Conservation (phyloP, 1,284 basidiomycete species). For the Cutaneotrichosporon cutaneum region DNA sequence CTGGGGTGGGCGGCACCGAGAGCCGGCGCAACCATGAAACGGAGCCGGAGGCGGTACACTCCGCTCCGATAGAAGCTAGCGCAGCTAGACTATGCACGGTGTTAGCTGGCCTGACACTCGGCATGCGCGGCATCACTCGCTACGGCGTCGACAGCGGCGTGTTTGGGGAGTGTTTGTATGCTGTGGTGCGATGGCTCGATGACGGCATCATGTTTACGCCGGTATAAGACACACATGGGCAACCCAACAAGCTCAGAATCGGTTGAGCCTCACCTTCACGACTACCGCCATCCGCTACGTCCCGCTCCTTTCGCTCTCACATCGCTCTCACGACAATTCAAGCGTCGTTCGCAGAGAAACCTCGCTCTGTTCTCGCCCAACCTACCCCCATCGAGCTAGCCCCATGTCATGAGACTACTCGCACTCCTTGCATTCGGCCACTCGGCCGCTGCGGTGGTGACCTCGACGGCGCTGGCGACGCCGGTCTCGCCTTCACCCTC, state of each 20-base stretch:
- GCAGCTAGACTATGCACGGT: neutral
- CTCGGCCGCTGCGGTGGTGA: neutral
- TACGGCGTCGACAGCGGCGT: neutral
- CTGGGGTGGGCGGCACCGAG: too few relatives aligned
- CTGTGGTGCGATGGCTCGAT: neutral
- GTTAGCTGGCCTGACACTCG: neutral
- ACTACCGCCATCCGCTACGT: too few relatives aligned
- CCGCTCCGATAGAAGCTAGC: neutral
- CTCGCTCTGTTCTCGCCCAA: neutral
- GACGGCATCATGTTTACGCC: neutral
- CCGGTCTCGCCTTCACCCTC: neutral
- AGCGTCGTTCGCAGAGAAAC: too few relatives aligned
- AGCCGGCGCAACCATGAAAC: too few relatives aligned
- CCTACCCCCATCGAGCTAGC: neutral
- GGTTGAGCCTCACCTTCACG: neutral
- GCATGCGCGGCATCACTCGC: neutral
- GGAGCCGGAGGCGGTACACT: neutral
- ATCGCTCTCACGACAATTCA: neutral
- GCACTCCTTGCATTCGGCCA: neutral
- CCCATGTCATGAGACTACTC: neutral
- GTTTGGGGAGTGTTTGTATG: neutral
- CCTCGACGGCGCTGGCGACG: neutral
- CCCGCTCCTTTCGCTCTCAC: too few relatives aligned
- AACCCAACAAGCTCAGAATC: neutral
- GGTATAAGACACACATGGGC: neutral